phyloP scores from a whole-genome alignment of 2,329 filamentous ascomycete genomes.

The Trichothecium roseum region DNA sequence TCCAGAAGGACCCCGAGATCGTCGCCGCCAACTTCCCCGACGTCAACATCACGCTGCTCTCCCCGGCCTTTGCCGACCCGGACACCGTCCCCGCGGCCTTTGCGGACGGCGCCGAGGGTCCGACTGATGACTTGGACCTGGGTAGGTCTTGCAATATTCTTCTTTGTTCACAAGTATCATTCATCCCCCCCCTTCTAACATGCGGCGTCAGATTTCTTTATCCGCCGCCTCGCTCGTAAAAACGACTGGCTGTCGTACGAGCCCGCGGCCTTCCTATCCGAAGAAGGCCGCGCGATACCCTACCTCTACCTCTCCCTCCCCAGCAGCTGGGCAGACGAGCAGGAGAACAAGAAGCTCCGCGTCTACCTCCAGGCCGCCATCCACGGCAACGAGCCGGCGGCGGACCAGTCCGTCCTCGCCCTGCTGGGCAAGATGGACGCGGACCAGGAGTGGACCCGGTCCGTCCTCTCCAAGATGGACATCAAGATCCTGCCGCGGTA shows the following conservation, averaged over 20 bases:
- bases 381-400: conserved; percentile 17
- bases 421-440: conserved; percentile 16
- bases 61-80: conserved; percentile 16
- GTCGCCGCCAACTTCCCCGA: conserved; percentile 18
- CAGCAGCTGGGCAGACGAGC: not conserved
- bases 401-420: conserved; percentile 15
- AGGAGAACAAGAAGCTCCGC: conserved; percentile 9
- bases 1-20: conserved; percentile 14
- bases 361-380: conserved; percentile 17
- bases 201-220: conserved; percentile 13
- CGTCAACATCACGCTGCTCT: conserved; percentile 15
- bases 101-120: conserved; percentile 16
- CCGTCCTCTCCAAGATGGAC: conserved; percentile 15
- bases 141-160: conserved; percentile 9
- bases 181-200: too few relatives aligned
- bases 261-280: conserved; percentile 15
- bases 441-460: conserved; percentile 13
- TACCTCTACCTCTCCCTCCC: conserved; percentile 7
- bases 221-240: conserved; percentile 13
- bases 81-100: conserved; percentile 13
- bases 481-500: conserved; percentile 17
- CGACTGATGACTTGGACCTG: conserved; percentile 17
- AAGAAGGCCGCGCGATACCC: conserved; percentile 10
- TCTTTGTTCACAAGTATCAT: not conserved
- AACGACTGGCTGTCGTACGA: conserved; percentile 18